Percentiles rank a stretch among this genome's conserved stretches.
Evolutionary conservation across 345 rosid species (phyloP).

Genomic region (Syzygium aqueum): DNA sequence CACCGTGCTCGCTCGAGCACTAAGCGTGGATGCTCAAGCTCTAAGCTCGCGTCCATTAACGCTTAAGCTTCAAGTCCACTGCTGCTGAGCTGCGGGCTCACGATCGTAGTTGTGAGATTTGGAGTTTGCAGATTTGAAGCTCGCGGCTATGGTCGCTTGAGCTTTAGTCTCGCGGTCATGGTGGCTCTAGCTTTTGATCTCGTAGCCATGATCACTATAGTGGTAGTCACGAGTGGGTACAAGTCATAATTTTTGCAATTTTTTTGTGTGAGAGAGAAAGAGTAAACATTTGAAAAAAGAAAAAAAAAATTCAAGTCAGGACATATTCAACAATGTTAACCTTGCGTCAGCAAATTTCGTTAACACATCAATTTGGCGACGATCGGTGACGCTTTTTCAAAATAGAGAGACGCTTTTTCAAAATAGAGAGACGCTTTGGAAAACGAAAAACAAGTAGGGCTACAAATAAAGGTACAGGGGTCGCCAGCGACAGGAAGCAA

Average conservation of each 20-base stretch:
- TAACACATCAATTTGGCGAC: rapidly evolving
- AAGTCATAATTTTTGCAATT: too few species aligned
- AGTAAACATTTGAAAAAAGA: neutral
- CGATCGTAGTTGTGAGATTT: too few species aligned
- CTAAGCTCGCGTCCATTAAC: too few species aligned
- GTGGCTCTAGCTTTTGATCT: neutral
- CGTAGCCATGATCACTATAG: neutral
- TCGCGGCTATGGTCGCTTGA: neutral
- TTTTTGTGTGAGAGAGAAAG: too few species aligned
- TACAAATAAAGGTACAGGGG: neutral
- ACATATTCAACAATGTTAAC: neutral
- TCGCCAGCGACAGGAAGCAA: rapidly evolving
- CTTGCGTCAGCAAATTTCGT: rapidly evolving
- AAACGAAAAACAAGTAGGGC: neutral
- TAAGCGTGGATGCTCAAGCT: too few species aligned
- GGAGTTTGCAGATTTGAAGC: too few species aligned
- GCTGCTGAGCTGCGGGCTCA: too few species aligned
- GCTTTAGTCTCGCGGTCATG: neutral
- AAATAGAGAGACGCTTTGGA: neutral
- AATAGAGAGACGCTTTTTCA: neutral
- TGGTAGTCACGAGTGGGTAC: neutral
- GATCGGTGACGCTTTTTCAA: neutral
- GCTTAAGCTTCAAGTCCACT: too few species aligned
- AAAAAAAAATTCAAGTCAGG: neutral
- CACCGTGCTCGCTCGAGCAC: too few species aligned